These are phyloP conservation scores for Calonectria hongkongensis DNA, from an alignment of 2,329 filamentous ascomycete species.

Conservation along the genomic window DNA sequence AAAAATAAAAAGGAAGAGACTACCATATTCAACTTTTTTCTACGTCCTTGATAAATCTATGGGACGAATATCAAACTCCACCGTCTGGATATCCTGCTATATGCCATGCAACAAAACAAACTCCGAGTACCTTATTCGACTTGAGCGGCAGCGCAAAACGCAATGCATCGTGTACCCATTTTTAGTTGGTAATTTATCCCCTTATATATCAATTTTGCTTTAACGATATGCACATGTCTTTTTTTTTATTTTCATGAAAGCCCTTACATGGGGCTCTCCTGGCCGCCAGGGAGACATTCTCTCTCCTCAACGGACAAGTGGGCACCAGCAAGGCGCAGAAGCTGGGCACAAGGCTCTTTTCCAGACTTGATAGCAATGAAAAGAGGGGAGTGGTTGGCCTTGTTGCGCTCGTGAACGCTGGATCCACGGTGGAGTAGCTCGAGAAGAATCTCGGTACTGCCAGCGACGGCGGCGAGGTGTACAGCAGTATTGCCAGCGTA, in stretches of 20 bases:
- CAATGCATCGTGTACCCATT: background rate
- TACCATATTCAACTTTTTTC: conserved; percentile 4
- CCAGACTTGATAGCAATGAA: conserved; percentile 77
- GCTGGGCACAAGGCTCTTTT: conserved; percentile 69
- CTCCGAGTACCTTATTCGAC: background rate
- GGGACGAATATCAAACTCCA: conserved; percentile 14
- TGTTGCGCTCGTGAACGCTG: conserved; percentile 80
- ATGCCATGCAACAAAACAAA: conserved; percentile 22
- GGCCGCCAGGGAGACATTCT: conserved; percentile 54
- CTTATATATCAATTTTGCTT: background rate
- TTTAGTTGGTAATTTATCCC: background rate
- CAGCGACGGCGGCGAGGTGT: conserved; percentile 74
- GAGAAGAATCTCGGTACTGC: conserved; percentile 72
- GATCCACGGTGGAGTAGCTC: conserved; percentile 77
- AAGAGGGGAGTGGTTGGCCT: conserved; percentile 79
- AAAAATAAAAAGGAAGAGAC: background rate
- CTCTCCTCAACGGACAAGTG: conserved; percentile 69
- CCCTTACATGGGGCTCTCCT: conserved; percentile 31
- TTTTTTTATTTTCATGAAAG: background rate
- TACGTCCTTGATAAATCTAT: background rate
- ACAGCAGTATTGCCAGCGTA: conserved; percentile 87
- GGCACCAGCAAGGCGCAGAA: conserved; percentile 76
- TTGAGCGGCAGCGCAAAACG: background rate
- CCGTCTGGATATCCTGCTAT: conserved; percentile 20
- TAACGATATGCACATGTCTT: background rate